Conservation (phyloP, 176 grass and related monocot genomes). For the Zoysia japonica region DNA sequence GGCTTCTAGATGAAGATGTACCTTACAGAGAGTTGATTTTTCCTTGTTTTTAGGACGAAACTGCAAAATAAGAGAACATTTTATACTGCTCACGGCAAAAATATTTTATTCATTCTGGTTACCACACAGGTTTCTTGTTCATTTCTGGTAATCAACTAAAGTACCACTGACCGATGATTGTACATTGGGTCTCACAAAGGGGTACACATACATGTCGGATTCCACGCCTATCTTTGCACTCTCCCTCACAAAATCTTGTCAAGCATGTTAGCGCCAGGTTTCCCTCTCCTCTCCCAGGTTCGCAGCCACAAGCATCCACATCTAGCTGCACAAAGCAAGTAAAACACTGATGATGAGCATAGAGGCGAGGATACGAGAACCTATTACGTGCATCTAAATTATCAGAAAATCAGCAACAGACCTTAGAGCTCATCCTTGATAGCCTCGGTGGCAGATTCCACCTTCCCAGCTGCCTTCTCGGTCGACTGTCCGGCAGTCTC, state of each 20-base stretch:
- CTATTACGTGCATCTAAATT: not conserved
- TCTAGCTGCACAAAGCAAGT: not conserved
- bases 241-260: slow-evolving; percentile 40
- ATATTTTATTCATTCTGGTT: slow-evolving; percentile 35
- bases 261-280: slow-evolving; percentile 42
- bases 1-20: too few relatives aligned
- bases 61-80: too few relatives aligned
- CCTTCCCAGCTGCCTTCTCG: not conserved
- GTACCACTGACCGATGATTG: slow-evolving; percentile 23
- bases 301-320: slow-evolving; percentile 21
- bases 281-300: slow-evolving; percentile 16
- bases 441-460: not conserved
- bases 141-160: slow-evolving; percentile 28
- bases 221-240: not conserved
- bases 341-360: not conserved
- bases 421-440: slow-evolving; percentile 66
- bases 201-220: slow-evolving; percentile 11
- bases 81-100: not conserved
- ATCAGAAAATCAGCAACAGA: not conserved
- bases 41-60: too few relatives aligned
- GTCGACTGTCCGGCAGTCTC: slow-evolving; percentile 31
- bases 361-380: too few relatives aligned
- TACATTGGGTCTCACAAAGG: slow-evolving; percentile 43
- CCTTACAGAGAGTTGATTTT: too few relatives aligned
- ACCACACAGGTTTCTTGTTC: not conserved